Conservation (phyloP, 768 basidiomycete genomes). For the Kwoniella bestiolae region DNA sequence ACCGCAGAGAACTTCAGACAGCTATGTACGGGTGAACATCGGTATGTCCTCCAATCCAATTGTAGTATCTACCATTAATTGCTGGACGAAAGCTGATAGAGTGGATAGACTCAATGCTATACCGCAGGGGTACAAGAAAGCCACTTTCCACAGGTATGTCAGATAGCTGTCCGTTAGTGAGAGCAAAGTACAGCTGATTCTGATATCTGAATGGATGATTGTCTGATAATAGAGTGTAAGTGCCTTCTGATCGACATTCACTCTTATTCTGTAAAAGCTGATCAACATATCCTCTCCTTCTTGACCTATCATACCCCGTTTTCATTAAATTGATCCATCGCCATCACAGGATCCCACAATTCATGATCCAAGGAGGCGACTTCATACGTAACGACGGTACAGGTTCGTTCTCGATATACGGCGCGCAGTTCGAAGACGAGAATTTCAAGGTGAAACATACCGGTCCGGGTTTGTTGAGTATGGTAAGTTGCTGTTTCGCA, state of each 20-base stretch:
- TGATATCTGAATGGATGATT: constrained; percentile 80
- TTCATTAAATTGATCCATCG: background rate
- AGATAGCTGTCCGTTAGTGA: background rate
- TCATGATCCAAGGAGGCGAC: constrained; percentile 99
- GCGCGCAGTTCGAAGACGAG: constrained; percentile 95
- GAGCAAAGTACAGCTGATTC: background rate
- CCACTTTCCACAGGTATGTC: constrained; percentile 85
- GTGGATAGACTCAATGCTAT: constrained; percentile 71
- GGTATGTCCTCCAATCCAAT: constrained; percentile 61
- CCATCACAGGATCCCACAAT: constrained; percentile 59
- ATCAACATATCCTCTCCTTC: background rate
- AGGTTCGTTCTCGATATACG: constrained; percentile 95
- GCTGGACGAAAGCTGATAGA: background rate
- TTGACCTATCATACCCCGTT: background rate
- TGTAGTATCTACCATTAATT: background rate
- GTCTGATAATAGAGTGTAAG: constrained; percentile 12
- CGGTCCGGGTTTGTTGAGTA: constrained; percentile 83
- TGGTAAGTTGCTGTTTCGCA: constrained; percentile 63
- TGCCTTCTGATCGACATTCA: background rate
- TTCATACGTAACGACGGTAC: constrained; percentile 95
- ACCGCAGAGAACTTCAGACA: constrained; percentile 98
- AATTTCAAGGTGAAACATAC: constrained; percentile 90
- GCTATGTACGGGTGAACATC: constrained; percentile 94
- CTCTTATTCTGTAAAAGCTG: no score
- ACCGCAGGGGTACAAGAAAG: constrained; percentile 87